Percentiles rank a stretch among this genome's conserved stretches.
These are phyloP conservation scores for Penicillium psychrofluorescens DNA, from an alignment of 495 filamentous ascomycete genomes.

Conservation along the genomic window DNA sequence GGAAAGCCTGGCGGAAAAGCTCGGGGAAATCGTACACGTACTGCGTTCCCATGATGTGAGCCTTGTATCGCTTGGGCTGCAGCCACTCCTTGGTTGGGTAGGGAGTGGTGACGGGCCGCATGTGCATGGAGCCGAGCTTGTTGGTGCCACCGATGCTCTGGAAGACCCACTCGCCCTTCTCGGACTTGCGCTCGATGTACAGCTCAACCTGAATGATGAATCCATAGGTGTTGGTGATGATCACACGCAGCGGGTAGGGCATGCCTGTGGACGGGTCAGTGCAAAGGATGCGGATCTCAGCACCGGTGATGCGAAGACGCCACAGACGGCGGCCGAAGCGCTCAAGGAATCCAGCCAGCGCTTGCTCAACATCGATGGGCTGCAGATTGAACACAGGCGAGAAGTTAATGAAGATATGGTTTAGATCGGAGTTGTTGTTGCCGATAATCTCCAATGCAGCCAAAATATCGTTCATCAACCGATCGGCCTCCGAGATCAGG, in stretches of 20 bases:
- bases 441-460: slow-evolving; percentile 97
- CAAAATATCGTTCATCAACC: slow-evolving; percentile 94
- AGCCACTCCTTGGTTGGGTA: slow-evolving; percentile 98
- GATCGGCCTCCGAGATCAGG: slow-evolving; percentile 92
- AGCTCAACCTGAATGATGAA: slow-evolving; percentile 97
- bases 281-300: slow-evolving; percentile 97
- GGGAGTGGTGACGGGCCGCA: slow-evolving; percentile 81
- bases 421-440: slow-evolving; percentile 98
- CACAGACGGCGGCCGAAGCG: slow-evolving; percentile 92
- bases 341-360: slow-evolving; percentile 89
- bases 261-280: slow-evolving; percentile 77
- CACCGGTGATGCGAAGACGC: slow-evolving; percentile 93
- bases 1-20: slow-evolving; percentile 95
- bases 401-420: slow-evolving; percentile 99
- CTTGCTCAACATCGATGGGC: slow-evolving; percentile 87
- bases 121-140: slow-evolving; percentile 92
- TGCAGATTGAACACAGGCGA: slow-evolving; percentile 87
- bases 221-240: slow-evolving; percentile 98
- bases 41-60: slow-evolving; percentile 97
- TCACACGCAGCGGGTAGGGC: slow-evolving; percentile 88
- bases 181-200: slow-evolving; percentile 95
- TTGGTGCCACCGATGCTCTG: slow-evolving; percentile 92
- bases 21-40: slow-evolving; percentile 99
- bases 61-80: slow-evolving; percentile 98
- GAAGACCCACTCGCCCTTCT: slow-evolving; percentile 96